Evolutionary conservation across 73 alveolate genomes (phyloP).

Genomic region (Paramecium biaurelia): DNA sequence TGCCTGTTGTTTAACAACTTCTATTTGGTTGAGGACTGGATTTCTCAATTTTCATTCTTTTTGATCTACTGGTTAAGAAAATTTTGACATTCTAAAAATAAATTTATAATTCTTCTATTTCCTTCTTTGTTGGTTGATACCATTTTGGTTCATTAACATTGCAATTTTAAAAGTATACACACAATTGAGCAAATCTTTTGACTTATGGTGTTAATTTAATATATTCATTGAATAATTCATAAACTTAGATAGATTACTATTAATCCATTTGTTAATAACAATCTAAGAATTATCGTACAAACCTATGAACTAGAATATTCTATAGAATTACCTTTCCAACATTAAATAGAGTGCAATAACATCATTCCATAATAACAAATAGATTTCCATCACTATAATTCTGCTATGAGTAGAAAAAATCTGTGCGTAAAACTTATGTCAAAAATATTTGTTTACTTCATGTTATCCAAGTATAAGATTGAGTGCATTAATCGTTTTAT

Average conservation of each 20-base stretch:
- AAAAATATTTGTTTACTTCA: not conserved
- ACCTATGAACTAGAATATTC: constrained; percentile 8
- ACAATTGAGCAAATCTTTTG: not conserved
- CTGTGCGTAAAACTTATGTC: not conserved
- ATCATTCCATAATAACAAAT: constrained; percentile 45
- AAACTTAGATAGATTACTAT: not conserved
- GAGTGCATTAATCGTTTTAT: constrained; percentile 4
- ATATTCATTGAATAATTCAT: constrained; percentile 47
- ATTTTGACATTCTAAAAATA: constrained; percentile 32
- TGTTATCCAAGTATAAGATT: constrained; percentile 9
- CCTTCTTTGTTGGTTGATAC: not conserved
- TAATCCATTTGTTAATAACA: constrained; percentile 34
- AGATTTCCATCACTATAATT: constrained; percentile 15
- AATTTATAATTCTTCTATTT: constrained; percentile 26
- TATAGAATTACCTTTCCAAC: constrained; percentile 2
- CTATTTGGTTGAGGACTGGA: not conserved
- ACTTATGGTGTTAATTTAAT: not conserved
- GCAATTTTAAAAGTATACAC: not conserved
- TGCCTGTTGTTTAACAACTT: not conserved
- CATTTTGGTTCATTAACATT: constrained; percentile 41
- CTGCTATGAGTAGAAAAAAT: not conserved
- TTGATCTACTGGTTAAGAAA: constrained; percentile 23
- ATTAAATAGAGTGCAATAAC: constrained; percentile 17
- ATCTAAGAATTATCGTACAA: constrained; percentile 15
- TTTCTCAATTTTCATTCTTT: constrained; percentile 16